Percentiles rank a stretch among this genome's conserved stretches.
Conservation (phyloP, 768 basidiomycete species). For the Ramaria sp. region DNA sequence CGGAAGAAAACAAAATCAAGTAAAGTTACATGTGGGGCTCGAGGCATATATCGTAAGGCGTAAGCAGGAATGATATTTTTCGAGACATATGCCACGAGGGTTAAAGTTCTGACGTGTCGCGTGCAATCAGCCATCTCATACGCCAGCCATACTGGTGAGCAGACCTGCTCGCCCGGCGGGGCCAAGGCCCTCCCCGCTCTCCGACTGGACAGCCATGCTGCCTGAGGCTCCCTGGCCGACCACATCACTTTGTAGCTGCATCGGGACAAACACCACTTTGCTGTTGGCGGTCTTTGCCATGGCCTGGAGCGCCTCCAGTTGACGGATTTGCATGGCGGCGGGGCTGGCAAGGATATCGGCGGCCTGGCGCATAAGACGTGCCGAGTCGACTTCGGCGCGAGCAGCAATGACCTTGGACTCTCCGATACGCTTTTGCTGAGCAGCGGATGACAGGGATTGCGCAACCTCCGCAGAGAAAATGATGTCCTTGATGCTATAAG, state of each 20-base stretch:
- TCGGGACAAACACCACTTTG: slow-evolving; percentile 93
- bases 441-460: slow-evolving; percentile 85
- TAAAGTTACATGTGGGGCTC: not conserved
- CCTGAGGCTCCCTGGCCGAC: slow-evolving; percentile 32
- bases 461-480: slow-evolving; percentile 88
- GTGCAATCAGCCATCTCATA: slow-evolving; percentile 18
- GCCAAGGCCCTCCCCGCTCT: slow-evolving; percentile 31
- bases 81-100: not conserved
- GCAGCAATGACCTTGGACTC: slow-evolving; percentile 96
- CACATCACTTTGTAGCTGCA: slow-evolving; percentile 77
- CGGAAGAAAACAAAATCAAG: too few relatives aligned
- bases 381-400: slow-evolving; percentile 90
- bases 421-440: slow-evolving; percentile 94
- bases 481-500: slow-evolving; percentile 65
- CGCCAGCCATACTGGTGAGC: slow-evolving; percentile 38
- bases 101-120: not conserved
- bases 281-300: slow-evolving; percentile 85
- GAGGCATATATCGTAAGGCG: not conserved
- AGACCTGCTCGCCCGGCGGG: slow-evolving; percentile 39
- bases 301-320: slow-evolving; percentile 88
- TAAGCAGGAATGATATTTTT: not conserved
- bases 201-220: slow-evolving; percentile 16
- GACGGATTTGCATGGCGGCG: slow-evolving; percentile 97
- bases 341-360: slow-evolving; percentile 91
- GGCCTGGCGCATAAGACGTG: slow-evolving; percentile 92